phyloP scores from a whole-genome alignment of 2,329 filamentous ascomycete species.

The Lachnellula occidentalis region DNA sequence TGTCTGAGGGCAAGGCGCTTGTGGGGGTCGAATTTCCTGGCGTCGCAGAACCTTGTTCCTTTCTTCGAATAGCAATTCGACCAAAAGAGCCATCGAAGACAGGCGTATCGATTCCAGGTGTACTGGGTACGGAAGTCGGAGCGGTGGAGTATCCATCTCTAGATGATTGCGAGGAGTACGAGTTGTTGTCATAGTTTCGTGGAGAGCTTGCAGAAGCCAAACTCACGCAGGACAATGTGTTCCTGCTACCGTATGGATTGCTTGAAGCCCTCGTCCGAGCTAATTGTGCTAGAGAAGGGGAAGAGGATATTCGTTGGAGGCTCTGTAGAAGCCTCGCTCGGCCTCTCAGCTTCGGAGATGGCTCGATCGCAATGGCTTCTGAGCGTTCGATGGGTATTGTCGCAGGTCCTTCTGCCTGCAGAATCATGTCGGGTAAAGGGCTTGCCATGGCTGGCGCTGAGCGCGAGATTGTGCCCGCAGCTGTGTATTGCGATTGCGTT shows the following conservation, averaged over 20 bases:
- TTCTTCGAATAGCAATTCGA: slow-evolving; percentile 17
- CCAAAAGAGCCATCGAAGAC: slow-evolving; percentile 20
- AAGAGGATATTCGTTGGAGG: slow-evolving; percentile 32
- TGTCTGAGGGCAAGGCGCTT: slow-evolving; percentile 19
- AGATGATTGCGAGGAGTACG: slow-evolving; percentile 22
- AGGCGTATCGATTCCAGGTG: slow-evolving; percentile 25
- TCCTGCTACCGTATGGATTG: slow-evolving; percentile 28
- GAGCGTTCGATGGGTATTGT: slow-evolving; percentile 21
- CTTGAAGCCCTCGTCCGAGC: slow-evolving; percentile 26
- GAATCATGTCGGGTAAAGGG: slow-evolving; percentile 18
- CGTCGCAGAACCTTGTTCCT: slow-evolving; percentile 15
- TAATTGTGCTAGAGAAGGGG: slow-evolving; percentile 29
- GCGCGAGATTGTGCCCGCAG: not conserved
- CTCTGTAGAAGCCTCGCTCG: slow-evolving; percentile 27
- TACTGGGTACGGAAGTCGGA: slow-evolving; percentile 25
- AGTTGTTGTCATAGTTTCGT: slow-evolving; percentile 24
- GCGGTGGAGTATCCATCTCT: slow-evolving; percentile 26
- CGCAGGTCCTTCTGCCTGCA: slow-evolving; percentile 12
- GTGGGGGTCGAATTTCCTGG: slow-evolving; percentile 18
- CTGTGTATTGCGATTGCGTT: not conserved
- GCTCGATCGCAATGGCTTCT: slow-evolving; percentile 25
- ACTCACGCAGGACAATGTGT: slow-evolving; percentile 28
- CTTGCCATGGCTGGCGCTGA: slow-evolving; percentile 16
- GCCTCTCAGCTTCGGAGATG: slow-evolving; percentile 26
- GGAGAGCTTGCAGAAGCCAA: slow-evolving; percentile 25